Conservation (phyloP, 2,329 filamentous ascomycete genomes). For the Diaporthe aspalathi region DNA sequence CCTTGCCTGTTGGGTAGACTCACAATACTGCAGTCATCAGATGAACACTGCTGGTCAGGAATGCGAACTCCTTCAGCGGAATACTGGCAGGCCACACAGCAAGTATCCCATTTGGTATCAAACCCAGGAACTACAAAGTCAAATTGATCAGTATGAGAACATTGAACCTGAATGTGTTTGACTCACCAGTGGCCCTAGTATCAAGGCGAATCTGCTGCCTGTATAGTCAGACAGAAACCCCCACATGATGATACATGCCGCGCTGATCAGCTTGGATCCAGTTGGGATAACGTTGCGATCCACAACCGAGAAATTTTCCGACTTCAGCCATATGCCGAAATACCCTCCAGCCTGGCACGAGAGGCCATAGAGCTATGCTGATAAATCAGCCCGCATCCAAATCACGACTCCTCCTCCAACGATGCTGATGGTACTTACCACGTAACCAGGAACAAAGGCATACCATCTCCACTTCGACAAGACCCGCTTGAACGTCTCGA, state of each 20-base stretch:
- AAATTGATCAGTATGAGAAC: neutral
- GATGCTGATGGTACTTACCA: conserved; percentile 40
- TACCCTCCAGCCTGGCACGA: conserved; percentile 45
- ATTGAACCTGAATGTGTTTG: neutral
- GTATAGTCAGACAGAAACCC: conserved; percentile 44
- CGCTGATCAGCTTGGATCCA: conserved; percentile 42
- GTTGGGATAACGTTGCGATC: conserved; percentile 44
- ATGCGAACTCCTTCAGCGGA: conserved; percentile 46
- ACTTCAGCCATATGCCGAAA: conserved; percentile 45
- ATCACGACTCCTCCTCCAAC: conserved; percentile 5
- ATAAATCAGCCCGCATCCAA: neutral
- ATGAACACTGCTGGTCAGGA: conserved; percentile 46
- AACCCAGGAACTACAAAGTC: conserved; percentile 42
- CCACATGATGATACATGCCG: conserved; percentile 39
- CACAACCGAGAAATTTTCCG: conserved; percentile 43
- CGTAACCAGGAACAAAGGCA: conserved; percentile 45
- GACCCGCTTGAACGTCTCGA: conserved; percentile 43
- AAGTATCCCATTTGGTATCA: conserved; percentile 49
- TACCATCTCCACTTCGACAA: conserved; percentile 47
- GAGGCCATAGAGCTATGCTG: conserved; percentile 43
- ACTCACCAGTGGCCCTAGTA: conserved; percentile 42
- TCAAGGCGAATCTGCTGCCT: conserved; percentile 41
- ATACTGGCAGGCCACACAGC: conserved; percentile 45
- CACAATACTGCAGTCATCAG: conserved; percentile 52
- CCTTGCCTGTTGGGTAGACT: conserved; percentile 23